Conservation (phyloP, 139 green algal genomes). For the Haematococcus sp. region DNA sequence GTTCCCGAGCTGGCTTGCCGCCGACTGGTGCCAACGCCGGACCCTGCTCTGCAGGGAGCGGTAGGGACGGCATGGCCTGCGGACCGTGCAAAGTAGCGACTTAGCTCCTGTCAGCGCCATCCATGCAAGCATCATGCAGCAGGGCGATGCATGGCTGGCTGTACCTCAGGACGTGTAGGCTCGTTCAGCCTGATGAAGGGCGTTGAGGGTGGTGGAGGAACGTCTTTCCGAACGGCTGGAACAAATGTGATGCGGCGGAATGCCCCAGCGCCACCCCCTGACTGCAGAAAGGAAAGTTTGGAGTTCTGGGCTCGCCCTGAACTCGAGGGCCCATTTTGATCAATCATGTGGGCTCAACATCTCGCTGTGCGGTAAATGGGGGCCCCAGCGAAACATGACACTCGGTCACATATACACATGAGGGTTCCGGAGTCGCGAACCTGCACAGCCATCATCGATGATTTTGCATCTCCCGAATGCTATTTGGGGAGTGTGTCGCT, state of each 20-base stretch:
- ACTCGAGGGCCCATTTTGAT: not conserved
- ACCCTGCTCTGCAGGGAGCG: not conserved
- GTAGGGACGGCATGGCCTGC: constrained; percentile 23
- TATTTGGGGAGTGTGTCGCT: too few relatives aligned
- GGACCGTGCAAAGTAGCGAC: not conserved
- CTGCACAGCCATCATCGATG: too few relatives aligned
- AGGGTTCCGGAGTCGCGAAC: too few relatives aligned
- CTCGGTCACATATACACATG: too few relatives aligned
- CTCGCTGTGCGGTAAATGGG: not conserved
- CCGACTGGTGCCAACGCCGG: constrained; percentile 6
- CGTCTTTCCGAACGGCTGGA: constrained; percentile 47
- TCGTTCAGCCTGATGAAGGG: too few relatives aligned
- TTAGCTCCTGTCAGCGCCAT: not conserved
- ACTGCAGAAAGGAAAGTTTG: too few relatives aligned
- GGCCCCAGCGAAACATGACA: too few relatives aligned
- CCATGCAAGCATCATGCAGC: not conserved
- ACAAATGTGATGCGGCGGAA: constrained; percentile 64
- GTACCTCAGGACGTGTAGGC: not conserved
- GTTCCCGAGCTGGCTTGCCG: constrained; percentile 27
- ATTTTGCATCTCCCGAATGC: too few relatives aligned
- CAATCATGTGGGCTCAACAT: not conserved
- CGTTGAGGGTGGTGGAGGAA: not conserved
- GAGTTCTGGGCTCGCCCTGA: constrained; percentile 1
- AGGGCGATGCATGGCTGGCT: not conserved
- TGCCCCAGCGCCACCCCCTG: too few relatives aligned